phyloP scores from a whole-genome alignment of 2,329 filamentous ascomycete species.

The Cytospora chrysosperma region DNA sequence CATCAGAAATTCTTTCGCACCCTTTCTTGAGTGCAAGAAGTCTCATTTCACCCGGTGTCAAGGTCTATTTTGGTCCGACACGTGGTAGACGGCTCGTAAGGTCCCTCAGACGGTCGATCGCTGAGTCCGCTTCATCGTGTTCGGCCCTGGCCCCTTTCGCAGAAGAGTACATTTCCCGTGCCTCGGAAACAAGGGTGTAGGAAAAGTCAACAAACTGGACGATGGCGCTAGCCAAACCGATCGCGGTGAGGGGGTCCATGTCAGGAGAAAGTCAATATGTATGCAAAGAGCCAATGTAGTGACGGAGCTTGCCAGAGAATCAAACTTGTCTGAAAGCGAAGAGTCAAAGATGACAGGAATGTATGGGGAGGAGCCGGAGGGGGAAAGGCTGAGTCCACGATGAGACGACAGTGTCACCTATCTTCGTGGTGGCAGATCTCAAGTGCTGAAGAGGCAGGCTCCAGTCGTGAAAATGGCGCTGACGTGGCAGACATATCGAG shows the following conservation, averaged over 20 bases:
- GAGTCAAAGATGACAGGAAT: neutral
- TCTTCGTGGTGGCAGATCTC: no score
- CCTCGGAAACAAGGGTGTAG: neutral
- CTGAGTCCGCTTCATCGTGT: neutral
- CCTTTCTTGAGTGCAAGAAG: neutral
- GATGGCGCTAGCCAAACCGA: constrained; percentile 1
- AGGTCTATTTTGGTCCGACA: neutral
- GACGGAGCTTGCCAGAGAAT: neutral
- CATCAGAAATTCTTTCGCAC: neutral
- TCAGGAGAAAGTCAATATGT: neutral
- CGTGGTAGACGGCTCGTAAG: neutral
- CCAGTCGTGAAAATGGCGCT: no score
- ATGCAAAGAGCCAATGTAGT: neutral
- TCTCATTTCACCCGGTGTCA: neutral
- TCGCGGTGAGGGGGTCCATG: neutral
- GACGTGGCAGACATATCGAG: no score
- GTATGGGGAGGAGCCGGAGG: neutral
- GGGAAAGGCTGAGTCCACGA: neutral
- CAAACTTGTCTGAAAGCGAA: neutral
- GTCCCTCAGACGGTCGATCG: neutral
- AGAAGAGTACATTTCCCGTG: constrained; percentile 4
- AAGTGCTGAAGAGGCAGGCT: no score
- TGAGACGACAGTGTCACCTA: no score
- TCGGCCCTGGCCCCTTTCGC: neutral
- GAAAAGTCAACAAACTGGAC: constrained; percentile 1